Conservation (phyloP, 2,329 filamentous ascomycete genomes). For the Botrytis fabae region DNA sequence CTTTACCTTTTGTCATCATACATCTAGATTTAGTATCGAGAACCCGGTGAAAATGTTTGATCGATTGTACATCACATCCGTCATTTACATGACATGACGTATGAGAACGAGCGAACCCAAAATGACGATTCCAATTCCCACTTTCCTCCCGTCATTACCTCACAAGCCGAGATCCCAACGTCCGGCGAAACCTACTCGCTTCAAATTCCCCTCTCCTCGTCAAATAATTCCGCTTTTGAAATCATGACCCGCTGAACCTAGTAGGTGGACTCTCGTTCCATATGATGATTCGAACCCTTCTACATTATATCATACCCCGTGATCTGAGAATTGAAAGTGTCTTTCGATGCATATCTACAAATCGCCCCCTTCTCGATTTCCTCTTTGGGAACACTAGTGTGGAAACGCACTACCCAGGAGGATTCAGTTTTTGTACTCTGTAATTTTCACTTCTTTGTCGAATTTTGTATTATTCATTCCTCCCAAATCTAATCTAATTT, state of each 20-base stretch:
- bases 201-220: background rate
- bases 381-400: background rate
- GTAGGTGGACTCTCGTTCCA: background rate
- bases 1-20: background rate
- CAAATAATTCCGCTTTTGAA: background rate
- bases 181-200: background rate
- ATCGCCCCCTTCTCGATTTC: background rate
- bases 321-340: background rate
- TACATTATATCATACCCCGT: background rate
- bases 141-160: too few relatives aligned
- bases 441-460: rapidly evolving
- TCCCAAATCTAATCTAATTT: background rate
- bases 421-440: background rate
- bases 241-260: background rate
- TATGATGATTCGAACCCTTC: background rate
- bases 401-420: background rate
- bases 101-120: background rate
- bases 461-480: background rate
- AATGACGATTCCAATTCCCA: background rate
- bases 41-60: background rate
- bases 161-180: background rate
- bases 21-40: background rate
- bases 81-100: background rate
- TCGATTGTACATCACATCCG: background rate
- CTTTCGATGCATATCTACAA: background rate